Percentiles rank a stretch among this genome's conserved stretches.
phyloP scores from a whole-genome alignment of 1,284 basidiomycete species.

The Naganishia sp. region DNA sequence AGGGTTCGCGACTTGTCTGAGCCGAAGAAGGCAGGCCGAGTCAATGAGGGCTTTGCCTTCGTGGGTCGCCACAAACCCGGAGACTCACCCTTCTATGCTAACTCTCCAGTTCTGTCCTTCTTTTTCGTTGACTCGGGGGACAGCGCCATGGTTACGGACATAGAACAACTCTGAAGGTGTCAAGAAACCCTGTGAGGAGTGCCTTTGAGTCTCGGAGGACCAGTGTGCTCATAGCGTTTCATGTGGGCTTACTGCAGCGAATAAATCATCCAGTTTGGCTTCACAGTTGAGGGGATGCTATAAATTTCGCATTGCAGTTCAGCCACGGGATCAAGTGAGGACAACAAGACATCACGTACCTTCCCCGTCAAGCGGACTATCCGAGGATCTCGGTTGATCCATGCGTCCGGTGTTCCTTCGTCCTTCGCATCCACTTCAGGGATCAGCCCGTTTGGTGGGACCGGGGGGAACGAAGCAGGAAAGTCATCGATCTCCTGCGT shows the following conservation, averaged over 20 bases:
- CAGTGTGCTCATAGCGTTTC: not conserved
- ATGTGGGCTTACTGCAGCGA: slow-evolving; percentile 49
- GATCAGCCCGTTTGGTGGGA: slow-evolving; percentile 33
- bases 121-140: slow-evolving; percentile 58
- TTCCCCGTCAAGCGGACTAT: slow-evolving; percentile 62
- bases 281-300: slow-evolving; percentile 66
- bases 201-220: not conserved
- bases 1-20: slow-evolving; percentile 55
- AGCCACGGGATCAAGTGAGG: too few relatives aligned
- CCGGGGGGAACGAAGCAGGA: slow-evolving; percentile 35
- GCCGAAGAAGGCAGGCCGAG: not conserved
- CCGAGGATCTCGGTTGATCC: slow-evolving; percentile 54
- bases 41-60: too few relatives aligned
- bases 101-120: slow-evolving; percentile 59
- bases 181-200: slow-evolving; percentile 60
- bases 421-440: slow-evolving; percentile 39
- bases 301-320: slow-evolving; percentile 10
- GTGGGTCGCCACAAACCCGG: not conserved
- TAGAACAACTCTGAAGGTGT: slow-evolving; percentile 67
- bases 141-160: slow-evolving; percentile 68
- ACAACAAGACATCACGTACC: not conserved
- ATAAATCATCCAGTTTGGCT: slow-evolving; percentile 59
- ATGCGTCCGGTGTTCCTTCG: slow-evolving; percentile 55
- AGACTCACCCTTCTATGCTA: slow-evolving; percentile 56
- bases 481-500: slow-evolving; percentile 7